phyloP scores from a whole-genome alignment of 2,329 filamentous ascomycete genomes.

The Aureobasidium uvarum region DNA sequence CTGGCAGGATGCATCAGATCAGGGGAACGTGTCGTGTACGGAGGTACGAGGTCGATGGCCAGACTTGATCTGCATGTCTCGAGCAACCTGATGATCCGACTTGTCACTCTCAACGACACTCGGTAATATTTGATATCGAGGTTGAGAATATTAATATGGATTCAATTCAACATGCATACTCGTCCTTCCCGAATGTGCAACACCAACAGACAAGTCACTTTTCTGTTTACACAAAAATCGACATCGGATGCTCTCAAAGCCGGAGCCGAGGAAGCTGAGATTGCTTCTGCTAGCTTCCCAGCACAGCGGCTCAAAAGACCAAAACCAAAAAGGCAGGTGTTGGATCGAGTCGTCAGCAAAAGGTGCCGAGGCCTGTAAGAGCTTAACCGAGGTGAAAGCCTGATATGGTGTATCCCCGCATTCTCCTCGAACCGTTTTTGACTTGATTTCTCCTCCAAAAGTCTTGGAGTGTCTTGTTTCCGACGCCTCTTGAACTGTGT shows the following conservation, averaged over 20 bases:
- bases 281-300: background rate
- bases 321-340: constrained; percentile 5
- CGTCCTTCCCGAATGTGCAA: background rate
- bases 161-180: background rate
- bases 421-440: constrained; percentile 1
- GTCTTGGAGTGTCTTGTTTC: constrained; percentile 5
- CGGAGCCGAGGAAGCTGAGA: background rate
- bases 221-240: background rate
- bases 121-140: background rate
- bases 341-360: background rate
- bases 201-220: background rate
- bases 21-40: background rate
- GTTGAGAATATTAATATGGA: background rate
- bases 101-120: constrained; percentile 1
- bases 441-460: background rate
- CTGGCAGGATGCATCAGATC: constrained; percentile 15
- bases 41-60: background rate
- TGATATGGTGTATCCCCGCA: constrained; percentile 4
- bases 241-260: background rate
- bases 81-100: background rate
- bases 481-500: constrained; percentile 6
- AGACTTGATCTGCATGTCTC: constrained; percentile 11
- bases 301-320: background rate
- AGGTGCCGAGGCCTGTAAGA: constrained; percentile 12
- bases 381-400: background rate